Base-by-base conservation (phyloP, 352 stramenopile genomes). In the Globisporangium perplexum region DNA sequence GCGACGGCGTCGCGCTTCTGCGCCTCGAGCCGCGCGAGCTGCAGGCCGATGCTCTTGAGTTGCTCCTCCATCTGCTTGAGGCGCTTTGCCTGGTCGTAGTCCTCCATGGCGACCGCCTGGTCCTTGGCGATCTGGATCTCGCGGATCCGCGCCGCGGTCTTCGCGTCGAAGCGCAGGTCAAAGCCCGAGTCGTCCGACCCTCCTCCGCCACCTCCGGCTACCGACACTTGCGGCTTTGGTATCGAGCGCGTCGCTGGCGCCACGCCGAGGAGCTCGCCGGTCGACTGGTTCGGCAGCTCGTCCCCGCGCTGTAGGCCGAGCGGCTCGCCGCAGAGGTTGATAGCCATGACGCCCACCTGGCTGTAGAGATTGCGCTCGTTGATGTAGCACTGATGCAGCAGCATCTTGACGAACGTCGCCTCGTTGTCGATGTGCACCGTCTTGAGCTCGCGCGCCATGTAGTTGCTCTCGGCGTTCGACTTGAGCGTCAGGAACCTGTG, bases 401-500 rank as follows among this genome's bases (percentile, higher is more conserved):
- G 60, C 30, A 98, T 68, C 66, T 95, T 96, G 28, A 98, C 54
- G 31, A 94, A 90, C 24, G 63, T 66, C 14, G 84, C 82, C 35
- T 88, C 71, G 47, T 89, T 79, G 60, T 96, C 77, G 33, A 98
- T 90, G 26, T 96, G 87, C 22, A 98, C 84, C 0, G 79, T 91
- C 65, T 98, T 98, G 49, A 98, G 80, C 70, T 98, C 92, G 18
- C 92, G 74, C 3, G 92, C 91, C 71, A 77, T 77, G 65, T 88
- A 93, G 39, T 83, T 71, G 56, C 77, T 95, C 69, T 91, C 79
- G 0, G 77, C 71, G 48, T 95, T 95, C n/a, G 71, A 64, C 55
- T 93, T 91, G 41, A 95, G 72, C 26, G 77, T 90, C 10, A 94
- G 57, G 52, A 87, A 84, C 15, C 72, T 78, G 20, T 33, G 15